Evolutionary conservation across 1,139 yeast species (phyloP), one percentile per base, ranked within the genome.

Genomic region (Oligophagozyma castellii): DNA sequence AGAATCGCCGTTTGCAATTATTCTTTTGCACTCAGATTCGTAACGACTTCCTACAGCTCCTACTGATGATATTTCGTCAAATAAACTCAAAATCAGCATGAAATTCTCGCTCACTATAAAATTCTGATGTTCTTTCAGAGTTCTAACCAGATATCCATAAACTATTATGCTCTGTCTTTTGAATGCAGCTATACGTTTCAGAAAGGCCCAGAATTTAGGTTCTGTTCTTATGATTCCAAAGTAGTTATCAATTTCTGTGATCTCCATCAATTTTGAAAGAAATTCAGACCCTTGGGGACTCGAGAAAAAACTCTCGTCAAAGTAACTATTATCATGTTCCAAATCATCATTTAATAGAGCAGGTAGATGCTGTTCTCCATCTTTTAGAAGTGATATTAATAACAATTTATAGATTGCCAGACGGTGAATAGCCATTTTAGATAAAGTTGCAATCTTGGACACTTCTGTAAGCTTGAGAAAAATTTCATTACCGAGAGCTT

Each of bases 31-130:
- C 35, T 70, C 73, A 42, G 71, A 79, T 51, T 78, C 93, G 66
- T 70, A 70, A 48, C 70, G 79, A 5, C 84, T 75, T 4, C 84
- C 92, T 31, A 75, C 60, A 0, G 93, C 84, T 3, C 93, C 93
- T 27, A 76, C 70, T 1, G 86, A 77, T 0, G 93, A 79, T 14
- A 83, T 65, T 39, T 80, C 93, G 48, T 81, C 93, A 25, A 81
- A 56, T 14, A 80, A 56, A 1, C 84, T 86, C 24, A 84, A 57
- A 12, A 76, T 47, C 38, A 69, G 63, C 67, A 76, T 67, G 42
- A 70, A 78, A 43, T 74, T 78, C 1, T 53, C 53, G 2, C 61
- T 57, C 5, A 49, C 56, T 12, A 76, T 56, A 16, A 62, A 56
- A 3, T 48, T 41, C 3, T 65, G 53, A 1, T 62, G 49, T 4